phyloP scores from a whole-genome alignment of 2,329 filamentous ascomycete genomes.

The Harringtonia lauricola region DNA sequence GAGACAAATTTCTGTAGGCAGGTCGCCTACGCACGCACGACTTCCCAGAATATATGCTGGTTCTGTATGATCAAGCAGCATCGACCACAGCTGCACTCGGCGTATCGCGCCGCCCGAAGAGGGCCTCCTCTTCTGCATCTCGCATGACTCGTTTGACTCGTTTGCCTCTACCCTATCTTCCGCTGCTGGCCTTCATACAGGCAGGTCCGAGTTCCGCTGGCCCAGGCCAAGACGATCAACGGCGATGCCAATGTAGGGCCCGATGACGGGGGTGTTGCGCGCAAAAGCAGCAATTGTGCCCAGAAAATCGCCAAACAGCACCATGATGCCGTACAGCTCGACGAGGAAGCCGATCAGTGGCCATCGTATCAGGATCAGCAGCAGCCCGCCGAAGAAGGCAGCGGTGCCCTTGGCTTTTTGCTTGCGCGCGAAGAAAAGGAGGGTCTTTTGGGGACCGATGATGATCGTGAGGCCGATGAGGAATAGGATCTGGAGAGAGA shows the following conservation, averaged over 20 bases:
- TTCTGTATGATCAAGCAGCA: too few species aligned
- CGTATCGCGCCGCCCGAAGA: too few species aligned
- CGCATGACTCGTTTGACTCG: too few species aligned
- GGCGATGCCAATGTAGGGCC: constrained; percentile 68
- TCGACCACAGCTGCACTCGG: too few species aligned
- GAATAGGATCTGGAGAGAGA: constrained; percentile 81
- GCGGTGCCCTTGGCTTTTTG: constrained; percentile 88
- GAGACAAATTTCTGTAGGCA: too few species aligned
- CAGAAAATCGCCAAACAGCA: constrained; percentile 93
- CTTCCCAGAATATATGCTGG: too few species aligned
- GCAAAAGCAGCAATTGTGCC: constrained; percentile 86
- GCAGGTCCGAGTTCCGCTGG: constrained; percentile 64
- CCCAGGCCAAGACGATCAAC: constrained; percentile 60
- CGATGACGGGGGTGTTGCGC: constrained; percentile 72
- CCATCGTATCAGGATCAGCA: constrained; percentile 82
- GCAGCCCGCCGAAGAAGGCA: constrained; percentile 74
- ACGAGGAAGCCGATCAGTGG: constrained; percentile 82
- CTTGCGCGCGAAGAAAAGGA: constrained; percentile 85
- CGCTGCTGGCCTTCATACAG: constrained; percentile 44
- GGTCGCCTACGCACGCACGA: too few species aligned
- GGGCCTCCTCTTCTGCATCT: too few species aligned
- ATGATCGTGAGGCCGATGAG: constrained; percentile 92
- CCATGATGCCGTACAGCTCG: constrained; percentile 84
- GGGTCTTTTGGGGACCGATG: constrained; percentile 83
- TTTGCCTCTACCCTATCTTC: too few species aligned